Evolutionary conservation across 2,329 filamentous ascomycete genomes (phyloP), one percentile per base, ranked within the genome.

Genomic region (Parafenestella ontariensis): DNA sequence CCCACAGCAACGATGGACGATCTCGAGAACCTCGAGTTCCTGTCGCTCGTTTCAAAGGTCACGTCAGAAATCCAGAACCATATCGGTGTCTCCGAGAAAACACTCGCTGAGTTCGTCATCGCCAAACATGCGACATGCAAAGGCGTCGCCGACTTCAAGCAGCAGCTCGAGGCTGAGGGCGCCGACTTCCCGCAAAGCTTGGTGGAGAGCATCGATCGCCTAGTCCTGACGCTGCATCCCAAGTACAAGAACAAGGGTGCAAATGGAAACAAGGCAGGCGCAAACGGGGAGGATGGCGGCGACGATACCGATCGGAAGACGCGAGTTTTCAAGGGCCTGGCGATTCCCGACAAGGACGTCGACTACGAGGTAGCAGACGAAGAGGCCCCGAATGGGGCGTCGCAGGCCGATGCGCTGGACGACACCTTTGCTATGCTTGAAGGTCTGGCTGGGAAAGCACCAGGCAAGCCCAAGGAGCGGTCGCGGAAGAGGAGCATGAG

Each of bases 31-130:
- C 87, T 99, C 73, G 95, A 99, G 83, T 83, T 96, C 57, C 85
- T 99, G 49, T 96, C 93, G 68, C 88, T 99, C 70, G 92, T 98
- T 52, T 95, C 92, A 46, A 96, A 94, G 76, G 92, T 99, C 66
- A 92, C 92, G 13, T 94, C 90, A 17, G 95, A 99, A 77, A 83
- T 99, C 48, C 89, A 96, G 69, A 99, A 99, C 72, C 91, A 99
- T 78, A 79, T 98, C 55, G 92, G 93, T 51, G 87, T 97, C 67
- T 90, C 86, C 73, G 93, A 99, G 78, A 97, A 96, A 78, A 96
- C 92, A 5, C 87, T 99, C 23, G 93, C 95, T 65, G 95, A 99
- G 77, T 99, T 96, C 73, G 87, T 99, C 69, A 96, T 99, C 71
- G 90, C 90, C 58, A 90, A 96, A 73, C 91, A 96, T 68, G 78